Conservation (phyloP, 2,329 filamentous ascomycete genomes). For the Aspergillus japonicus region DNA sequence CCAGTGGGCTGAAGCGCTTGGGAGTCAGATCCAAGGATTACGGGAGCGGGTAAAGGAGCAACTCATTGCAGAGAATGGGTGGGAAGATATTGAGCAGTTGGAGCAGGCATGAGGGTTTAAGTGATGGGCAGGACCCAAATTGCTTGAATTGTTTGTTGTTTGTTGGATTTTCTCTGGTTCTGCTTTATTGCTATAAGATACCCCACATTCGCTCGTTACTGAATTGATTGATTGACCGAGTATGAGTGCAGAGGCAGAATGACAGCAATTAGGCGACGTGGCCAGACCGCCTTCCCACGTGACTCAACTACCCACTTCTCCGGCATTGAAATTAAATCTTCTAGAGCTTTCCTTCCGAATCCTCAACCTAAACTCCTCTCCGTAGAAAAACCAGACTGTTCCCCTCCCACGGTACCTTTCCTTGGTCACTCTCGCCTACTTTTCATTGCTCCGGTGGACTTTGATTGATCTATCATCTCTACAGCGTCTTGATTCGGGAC, state of each 20-base stretch:
- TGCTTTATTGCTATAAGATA: conserved; percentile 9
- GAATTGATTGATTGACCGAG: background rate
- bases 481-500: conserved; percentile 16
- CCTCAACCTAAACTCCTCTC: conserved; percentile 16
- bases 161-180: background rate
- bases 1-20: conserved; percentile 87
- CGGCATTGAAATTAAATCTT: conserved; percentile 19
- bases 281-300: background rate
- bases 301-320: conserved; percentile 1
- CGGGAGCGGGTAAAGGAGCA: conserved; percentile 73
- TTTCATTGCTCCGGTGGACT: conserved; percentile 11
- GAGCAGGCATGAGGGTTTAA: conserved; percentile 26
- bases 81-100: conserved; percentile 72
- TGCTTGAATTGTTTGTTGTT: conserved; percentile 4
- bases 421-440: conserved; percentile 9
- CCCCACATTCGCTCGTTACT: conserved; percentile 21
- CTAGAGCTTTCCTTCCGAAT: conserved; percentile 41
- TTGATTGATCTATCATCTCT: conserved; percentile 23
- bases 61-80: conserved; percentile 75
- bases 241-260: no score
- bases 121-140: background rate
- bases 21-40: conserved; percentile 68
- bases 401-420: conserved; percentile 16
- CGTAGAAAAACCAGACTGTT: conserved; percentile 3
- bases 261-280: background rate